Evolutionary conservation across 192 early-diverging fungal genomes (phyloP).

Genomic region (Obelidium mucronatum): DNA sequence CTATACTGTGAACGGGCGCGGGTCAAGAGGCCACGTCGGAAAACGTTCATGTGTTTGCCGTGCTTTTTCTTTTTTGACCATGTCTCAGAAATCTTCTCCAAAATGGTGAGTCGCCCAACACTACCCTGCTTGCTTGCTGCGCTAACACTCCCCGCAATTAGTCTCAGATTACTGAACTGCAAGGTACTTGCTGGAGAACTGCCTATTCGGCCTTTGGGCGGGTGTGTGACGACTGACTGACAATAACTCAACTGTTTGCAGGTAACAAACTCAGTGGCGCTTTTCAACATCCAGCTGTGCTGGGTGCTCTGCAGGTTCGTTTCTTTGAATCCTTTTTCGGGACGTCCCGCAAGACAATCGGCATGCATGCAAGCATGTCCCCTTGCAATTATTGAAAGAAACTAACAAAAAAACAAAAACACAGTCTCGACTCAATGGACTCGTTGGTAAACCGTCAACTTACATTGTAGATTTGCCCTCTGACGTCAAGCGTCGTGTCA

Average conservation of each 20-base stretch:
- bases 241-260: not conserved
- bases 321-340: not conserved
- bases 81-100: not conserved
- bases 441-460: conserved; percentile 77
- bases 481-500: conserved; percentile 84
- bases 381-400: too few species aligned
- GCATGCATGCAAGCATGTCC: not conserved
- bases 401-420: too few species aligned
- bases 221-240: too few species aligned
- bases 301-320: conserved; percentile 48
- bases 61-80: not conserved
- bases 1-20: not conserved
- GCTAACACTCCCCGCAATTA: not conserved
- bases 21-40: not conserved
- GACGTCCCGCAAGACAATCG: too few species aligned
- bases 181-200: too few species aligned
- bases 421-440: conserved; percentile 75
- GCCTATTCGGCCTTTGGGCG: too few species aligned
- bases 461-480: conserved; percentile 62
- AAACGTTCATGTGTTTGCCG: not conserved
- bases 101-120: conserved; percentile 9
- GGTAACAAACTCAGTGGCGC: conserved; percentile 35
- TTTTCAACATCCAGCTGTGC: conserved; percentile 49
- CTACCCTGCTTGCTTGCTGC: not conserved
- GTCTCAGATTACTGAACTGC: conserved; percentile 20